These are phyloP conservation scores for Avena insularis DNA, from an alignment of 176 grass and related monocot species.

Conservation along the genomic window DNA sequence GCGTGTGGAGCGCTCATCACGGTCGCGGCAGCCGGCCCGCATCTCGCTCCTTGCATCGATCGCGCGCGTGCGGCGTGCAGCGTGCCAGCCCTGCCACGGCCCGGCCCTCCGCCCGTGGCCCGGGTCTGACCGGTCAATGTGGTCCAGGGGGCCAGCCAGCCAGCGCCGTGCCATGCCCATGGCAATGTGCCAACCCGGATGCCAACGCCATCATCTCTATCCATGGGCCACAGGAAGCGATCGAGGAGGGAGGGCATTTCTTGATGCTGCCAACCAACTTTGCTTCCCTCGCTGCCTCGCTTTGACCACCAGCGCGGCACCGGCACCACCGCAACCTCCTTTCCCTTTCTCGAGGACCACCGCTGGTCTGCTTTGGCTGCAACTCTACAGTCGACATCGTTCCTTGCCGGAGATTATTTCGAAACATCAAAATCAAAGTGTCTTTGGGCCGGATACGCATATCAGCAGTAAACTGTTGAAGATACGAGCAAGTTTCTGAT, in stretches of 20 bases:
- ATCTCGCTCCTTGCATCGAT: no score
- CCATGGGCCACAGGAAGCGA: slow-evolving; percentile 26
- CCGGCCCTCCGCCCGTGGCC: slow-evolving; percentile 15
- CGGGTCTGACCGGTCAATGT: slow-evolving; percentile 59
- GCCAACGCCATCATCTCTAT: background rate
- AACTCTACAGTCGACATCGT: no score
- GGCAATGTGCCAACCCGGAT: slow-evolving; percentile 29
- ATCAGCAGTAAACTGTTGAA: no score
- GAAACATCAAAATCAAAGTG: no score
- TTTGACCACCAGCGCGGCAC: slow-evolving; percentile 59
- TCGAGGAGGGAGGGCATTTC: slow-evolving; percentile 53
- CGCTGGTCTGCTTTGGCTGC: background rate
- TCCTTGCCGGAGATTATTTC: no score
- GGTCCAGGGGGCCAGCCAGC: slow-evolving; percentile 30
- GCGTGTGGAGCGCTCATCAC: no score
- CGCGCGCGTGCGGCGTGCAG: background rate
- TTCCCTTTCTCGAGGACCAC: slow-evolving; percentile 32
- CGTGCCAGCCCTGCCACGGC: no score
- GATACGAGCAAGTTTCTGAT: no score
- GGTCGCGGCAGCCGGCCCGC: no score
- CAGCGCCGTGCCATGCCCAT: slow-evolving; percentile 9
- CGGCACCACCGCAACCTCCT: slow-evolving; percentile 17
- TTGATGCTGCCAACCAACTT: slow-evolving; percentile 65
- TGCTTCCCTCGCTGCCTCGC: slow-evolving; percentile 25
- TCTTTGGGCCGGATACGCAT: no score